Evolutionary conservation across 306 rosid genomes (phyloP), one percentile per base, ranked within the genome.

Genomic region (Myrica gale): DNA sequence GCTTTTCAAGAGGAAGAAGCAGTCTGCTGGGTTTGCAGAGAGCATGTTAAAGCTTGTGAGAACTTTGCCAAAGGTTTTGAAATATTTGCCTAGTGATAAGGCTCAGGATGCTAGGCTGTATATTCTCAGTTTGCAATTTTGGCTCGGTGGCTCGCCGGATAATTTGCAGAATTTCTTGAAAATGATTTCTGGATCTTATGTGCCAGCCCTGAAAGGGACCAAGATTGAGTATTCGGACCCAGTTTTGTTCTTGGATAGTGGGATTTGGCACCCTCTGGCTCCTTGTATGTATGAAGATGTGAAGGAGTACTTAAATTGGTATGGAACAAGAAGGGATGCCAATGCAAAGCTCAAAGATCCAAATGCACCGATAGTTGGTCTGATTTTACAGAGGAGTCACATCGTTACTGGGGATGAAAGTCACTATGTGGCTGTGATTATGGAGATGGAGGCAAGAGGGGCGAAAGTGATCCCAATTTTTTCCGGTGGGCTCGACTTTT

Each of bases 121-220:
- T 43, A 92, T 96, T 6, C 81, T 92, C 41, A 96, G 99, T 83
- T 81, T 96, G 74, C 99, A 96, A 81, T 96, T 88, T 80, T 96
- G 99, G 99, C 97, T 96, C 8, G 99, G 99, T 17, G 99, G 99
- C 11, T 96, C 97, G 2, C 91, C 99, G 9, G 96, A 96, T 85
- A 96, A 96, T 79, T 77, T 92, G 84, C 88, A 88, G 75, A 96
- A 96, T 75, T 96, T 96, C 77, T 71, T 92, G 82, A 92, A 96
- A 74, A 96, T 96, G 99, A 84, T 96, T 12, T 81, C 92, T 1
- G 96, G 99, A 69, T 84, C 92, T 66, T 96, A 96, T 70, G 73
- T 96, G 79, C 99, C 98, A 0, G 96, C 97, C 0, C 78, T 96
- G 50, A 92, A 89, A 78, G 93, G 92, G 56, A 65, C 83, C 0